Evolutionary conservation across 768 basidiomycete species (phyloP).

Genomic region (Scleroderma citrinum): DNA sequence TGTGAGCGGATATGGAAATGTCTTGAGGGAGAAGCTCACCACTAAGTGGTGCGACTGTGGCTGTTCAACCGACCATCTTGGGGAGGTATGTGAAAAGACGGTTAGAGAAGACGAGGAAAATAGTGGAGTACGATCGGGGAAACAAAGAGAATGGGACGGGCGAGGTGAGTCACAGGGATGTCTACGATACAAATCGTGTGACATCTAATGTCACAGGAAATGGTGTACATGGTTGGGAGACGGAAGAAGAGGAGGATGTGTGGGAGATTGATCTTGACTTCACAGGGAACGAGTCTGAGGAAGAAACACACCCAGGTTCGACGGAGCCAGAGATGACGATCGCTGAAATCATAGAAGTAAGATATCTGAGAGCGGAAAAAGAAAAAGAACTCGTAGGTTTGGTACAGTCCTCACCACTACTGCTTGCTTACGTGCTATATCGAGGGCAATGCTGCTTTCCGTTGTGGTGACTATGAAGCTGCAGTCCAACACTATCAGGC

Average conservation of each 20-base stretch:
- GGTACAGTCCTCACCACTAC: background rate
- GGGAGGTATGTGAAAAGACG: slow-evolving; percentile 70
- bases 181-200: background rate
- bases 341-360: slow-evolving; percentile 68
- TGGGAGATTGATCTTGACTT: slow-evolving; percentile 73
- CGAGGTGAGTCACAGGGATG: slow-evolving; percentile 36
- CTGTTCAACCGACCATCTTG: slow-evolving; percentile 72
- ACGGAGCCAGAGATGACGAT: slow-evolving; percentile 48
- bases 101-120: slow-evolving; percentile 67
- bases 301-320: slow-evolving; percentile 36
- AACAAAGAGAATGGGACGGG: slow-evolving; percentile 74
- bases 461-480: slow-evolving; percentile 47
- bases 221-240: slow-evolving; percentile 69
- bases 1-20: slow-evolving; percentile 62
- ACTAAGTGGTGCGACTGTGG: slow-evolving; percentile 80
- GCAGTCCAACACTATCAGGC: slow-evolving; percentile 56
- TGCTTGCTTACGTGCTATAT: slow-evolving; percentile 5
- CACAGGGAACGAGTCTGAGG: slow-evolving; percentile 48
- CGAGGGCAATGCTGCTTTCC: slow-evolving; percentile 68
- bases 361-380: slow-evolving; percentile 62
- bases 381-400: slow-evolving; percentile 60
- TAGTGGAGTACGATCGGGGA: slow-evolving; percentile 51
- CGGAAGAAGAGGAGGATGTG: slow-evolving; percentile 68
- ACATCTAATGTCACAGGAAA: slow-evolving; percentile 31
- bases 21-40: slow-evolving; percentile 65